Conservation (phyloP, 495 filamentous ascomycete genomes). For the Aspergillus steynii region DNA sequence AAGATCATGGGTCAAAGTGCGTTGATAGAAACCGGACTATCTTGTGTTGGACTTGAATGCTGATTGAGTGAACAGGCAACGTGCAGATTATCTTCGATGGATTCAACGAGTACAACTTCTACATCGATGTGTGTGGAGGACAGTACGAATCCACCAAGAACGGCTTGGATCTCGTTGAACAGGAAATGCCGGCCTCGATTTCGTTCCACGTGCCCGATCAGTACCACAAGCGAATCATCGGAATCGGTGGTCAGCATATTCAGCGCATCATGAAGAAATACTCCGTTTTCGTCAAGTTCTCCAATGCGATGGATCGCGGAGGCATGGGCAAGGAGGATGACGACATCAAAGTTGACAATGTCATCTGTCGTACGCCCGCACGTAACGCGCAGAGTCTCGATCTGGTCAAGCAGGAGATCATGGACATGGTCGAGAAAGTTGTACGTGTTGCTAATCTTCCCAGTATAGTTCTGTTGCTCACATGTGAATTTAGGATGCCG, state of each 20-base stretch:
- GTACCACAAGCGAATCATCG: conserved; percentile 99
- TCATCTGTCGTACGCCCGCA: conserved; percentile 95
- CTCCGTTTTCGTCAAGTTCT: conserved; percentile 99
- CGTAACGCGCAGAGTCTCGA: conserved; percentile 96
- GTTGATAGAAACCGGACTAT: conserved; percentile 15
- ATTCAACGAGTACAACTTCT: conserved; percentile 99
- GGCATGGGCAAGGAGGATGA: conserved; percentile 93
- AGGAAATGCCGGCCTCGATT: conserved; percentile 98
- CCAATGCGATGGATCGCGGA: conserved; percentile 98
- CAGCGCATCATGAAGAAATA: conserved; percentile 99
- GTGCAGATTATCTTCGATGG: conserved; percentile 99
- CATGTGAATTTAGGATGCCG: conserved; percentile 65
- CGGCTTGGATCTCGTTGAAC: conserved; percentile 88
- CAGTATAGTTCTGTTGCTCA: conserved; percentile 9
- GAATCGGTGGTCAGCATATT: conserved; percentile 97
- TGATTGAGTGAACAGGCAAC: conserved; percentile 55
- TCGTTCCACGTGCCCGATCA: conserved; percentile 99
- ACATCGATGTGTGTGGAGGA: conserved; percentile 92
- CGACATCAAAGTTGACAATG: conserved; percentile 97
- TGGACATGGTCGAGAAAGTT: conserved; percentile 98
- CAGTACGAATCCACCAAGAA: conserved; percentile 91
- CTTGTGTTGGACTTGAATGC: background rate
- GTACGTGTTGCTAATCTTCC: conserved; percentile 39
- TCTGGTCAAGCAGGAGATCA: conserved; percentile 96
- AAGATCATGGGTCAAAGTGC: conserved; percentile 99